Conservation (phyloP, 1,284 basidiomycete genomes). For the Waitea zeae region DNA sequence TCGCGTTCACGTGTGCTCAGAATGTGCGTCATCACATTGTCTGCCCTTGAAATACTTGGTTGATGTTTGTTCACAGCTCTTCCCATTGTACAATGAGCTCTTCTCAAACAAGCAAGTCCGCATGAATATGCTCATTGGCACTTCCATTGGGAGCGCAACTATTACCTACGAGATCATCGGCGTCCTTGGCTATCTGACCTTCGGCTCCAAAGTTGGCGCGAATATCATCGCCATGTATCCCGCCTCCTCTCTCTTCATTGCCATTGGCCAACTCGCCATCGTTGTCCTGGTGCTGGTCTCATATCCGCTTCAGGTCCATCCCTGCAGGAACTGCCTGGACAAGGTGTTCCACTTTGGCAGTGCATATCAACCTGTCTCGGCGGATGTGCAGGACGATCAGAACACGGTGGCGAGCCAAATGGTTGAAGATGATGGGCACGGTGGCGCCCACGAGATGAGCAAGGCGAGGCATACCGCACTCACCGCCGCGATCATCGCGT, state of each 20-base stretch:
- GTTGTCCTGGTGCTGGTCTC: constrained; percentile 81
- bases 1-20: constrained; percentile 84
- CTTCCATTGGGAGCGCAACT: constrained; percentile 70
- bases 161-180: constrained; percentile 74
- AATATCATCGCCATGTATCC: constrained; percentile 96
- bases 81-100: constrained; percentile 91
- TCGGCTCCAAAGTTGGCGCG: constrained; percentile 71
- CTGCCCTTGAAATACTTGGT: background rate
- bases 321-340: constrained; percentile 85
- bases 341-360: constrained; percentile 56
- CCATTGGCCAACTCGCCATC: constrained; percentile 86
- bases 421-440: constrained; percentile 36
- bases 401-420: too few relatives aligned
- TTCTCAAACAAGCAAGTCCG: constrained; percentile 62
- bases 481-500: constrained; percentile 54
- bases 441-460: constrained; percentile 42
- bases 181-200: constrained; percentile 87
- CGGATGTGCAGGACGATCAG: constrained; percentile 20
- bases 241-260: constrained; percentile 83
- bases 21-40: constrained; percentile 41
- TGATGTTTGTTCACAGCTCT: constrained; percentile 33
- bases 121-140: constrained; percentile 78
- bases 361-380: constrained; percentile 16
- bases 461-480: constrained; percentile 56
- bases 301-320: constrained; percentile 87